Conservation (phyloP, 2,329 filamentous ascomycete genomes). For the Fusarium sp. region DNA sequence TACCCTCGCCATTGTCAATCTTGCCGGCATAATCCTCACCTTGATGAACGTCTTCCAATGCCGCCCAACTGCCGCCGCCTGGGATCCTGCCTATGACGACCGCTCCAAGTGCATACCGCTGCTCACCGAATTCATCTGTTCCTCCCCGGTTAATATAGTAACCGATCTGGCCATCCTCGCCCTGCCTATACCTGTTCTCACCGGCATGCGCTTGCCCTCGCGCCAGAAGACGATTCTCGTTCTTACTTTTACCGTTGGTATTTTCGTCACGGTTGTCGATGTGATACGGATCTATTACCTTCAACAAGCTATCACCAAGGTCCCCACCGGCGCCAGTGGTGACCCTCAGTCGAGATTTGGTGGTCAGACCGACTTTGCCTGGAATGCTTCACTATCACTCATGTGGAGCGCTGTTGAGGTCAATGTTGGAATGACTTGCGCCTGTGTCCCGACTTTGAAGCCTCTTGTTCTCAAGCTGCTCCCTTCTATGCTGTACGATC, state of each 20-base stretch:
- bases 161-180: conserved; percentile 89
- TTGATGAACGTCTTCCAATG: conserved; percentile 91
- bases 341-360: conserved; percentile 58
- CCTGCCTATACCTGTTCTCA: conserved; percentile 86
- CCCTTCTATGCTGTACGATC: conserved; percentile 64
- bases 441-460: conserved; percentile 91
- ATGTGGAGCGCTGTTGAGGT: conserved; percentile 97
- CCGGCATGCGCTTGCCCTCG: conserved; percentile 80
- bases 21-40: conserved; percentile 79
- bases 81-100: conserved; percentile 53
- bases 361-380: conserved; percentile 63
- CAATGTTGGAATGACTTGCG: conserved; percentile 87
- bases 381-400: conserved; percentile 82
- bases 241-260: conserved; percentile 83
- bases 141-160: conserved; percentile 89
- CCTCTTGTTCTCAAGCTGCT: conserved; percentile 75
- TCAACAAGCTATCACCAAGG: conserved; percentile 69
- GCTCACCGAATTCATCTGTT: conserved; percentile 71
- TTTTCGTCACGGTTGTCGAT: conserved; percentile 88
- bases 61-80: conserved; percentile 74
- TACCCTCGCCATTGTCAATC: conserved; percentile 78
- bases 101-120: conserved; percentile 61
- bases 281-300: conserved; percentile 90
- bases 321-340: conserved; percentile 49
- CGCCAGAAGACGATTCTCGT: conserved; percentile 90